Conservation (phyloP, 495 filamentous ascomycete species). For the Penicillium canescens region DNA sequence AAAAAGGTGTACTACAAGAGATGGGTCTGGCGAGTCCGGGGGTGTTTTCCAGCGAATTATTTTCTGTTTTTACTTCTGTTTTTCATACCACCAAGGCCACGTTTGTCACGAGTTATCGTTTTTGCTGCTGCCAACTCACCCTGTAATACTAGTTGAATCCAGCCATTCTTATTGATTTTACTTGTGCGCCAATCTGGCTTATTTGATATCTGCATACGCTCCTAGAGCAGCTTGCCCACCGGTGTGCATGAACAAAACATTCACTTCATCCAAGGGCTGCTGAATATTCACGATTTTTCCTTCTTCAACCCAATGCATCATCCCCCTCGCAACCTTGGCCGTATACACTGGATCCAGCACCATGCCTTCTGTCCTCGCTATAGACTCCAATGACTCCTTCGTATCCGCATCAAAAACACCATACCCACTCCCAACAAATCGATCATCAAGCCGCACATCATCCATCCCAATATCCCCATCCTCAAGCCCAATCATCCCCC, state of each 20-base stretch:
- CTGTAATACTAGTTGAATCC: slow-evolving; percentile 33
- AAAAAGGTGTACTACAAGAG: slow-evolving; percentile 24
- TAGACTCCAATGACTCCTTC: slow-evolving; percentile 18
- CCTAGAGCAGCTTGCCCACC: slow-evolving; percentile 39
- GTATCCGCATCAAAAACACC: slow-evolving; percentile 32
- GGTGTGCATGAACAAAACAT: slow-evolving; percentile 43
- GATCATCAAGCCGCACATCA: slow-evolving; percentile 37
- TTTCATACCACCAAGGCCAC: slow-evolving; percentile 16
- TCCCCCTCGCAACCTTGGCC: slow-evolving; percentile 32
- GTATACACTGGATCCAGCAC: slow-evolving; percentile 44
- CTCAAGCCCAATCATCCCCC: slow-evolving; percentile 29
- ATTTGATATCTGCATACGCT: slow-evolving; percentile 33
- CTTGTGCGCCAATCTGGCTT: not conserved
- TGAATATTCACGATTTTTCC: slow-evolving; percentile 20
- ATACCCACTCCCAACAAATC: slow-evolving; percentile 36
- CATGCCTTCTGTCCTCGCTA: slow-evolving; percentile 32
- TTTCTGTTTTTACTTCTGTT: slow-evolving; percentile 13
- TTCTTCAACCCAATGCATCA: slow-evolving; percentile 30
- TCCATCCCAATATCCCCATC: slow-evolving; percentile 21
- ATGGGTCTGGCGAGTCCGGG: slow-evolving; percentile 16
- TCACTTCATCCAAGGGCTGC: slow-evolving; percentile 17
- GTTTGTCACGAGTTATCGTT: slow-evolving; percentile 24
- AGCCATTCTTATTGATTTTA: slow-evolving; percentile 12
- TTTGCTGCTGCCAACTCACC: slow-evolving; percentile 16
- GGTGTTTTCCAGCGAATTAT: slow-evolving; percentile 21